Conservation (phyloP, 805 yeast genomes). For the Danielia oregonensis region DNA sequence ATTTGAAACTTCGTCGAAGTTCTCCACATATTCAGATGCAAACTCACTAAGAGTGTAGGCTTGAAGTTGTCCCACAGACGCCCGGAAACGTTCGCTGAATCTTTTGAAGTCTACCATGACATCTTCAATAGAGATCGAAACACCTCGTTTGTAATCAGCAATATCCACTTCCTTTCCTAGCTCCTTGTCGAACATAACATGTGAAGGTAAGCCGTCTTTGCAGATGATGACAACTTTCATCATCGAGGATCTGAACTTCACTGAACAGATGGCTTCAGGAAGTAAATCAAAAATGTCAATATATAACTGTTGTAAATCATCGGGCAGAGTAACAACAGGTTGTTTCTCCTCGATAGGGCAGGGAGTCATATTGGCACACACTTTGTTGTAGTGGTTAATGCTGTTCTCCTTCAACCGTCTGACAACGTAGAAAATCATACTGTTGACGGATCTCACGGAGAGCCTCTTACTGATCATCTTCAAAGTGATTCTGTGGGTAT, state of each 20-base stretch:
- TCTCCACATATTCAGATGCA: constrained; percentile 30
- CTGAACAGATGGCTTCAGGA: constrained; percentile 24
- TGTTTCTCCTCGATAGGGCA: background rate
- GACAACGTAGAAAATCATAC: constrained; percentile 33
- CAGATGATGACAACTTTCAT: constrained; percentile 35
- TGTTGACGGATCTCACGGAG: constrained; percentile 32
- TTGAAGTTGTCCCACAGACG: constrained; percentile 21
- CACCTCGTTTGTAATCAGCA: constrained; percentile 36
- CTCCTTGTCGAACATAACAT: constrained; percentile 20
- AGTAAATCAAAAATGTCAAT: constrained; percentile 29
- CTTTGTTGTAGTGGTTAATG: constrained; percentile 22
- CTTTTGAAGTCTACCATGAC: constrained; percentile 20
- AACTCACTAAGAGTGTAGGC: constrained; percentile 38
- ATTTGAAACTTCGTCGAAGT: constrained; percentile 23
- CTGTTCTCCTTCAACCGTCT: constrained; percentile 28
- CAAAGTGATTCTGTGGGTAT: constrained; percentile 18
- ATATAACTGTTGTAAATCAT: background rate
- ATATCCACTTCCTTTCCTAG: constrained; percentile 28
- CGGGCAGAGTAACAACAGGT: background rate
- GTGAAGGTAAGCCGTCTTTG: constrained; percentile 38
- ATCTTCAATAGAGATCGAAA: constrained; percentile 25
- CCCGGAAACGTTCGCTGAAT: constrained; percentile 18
- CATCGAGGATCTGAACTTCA: constrained; percentile 24
- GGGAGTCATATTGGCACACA: constrained; percentile 17
- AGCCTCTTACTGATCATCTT: constrained; percentile 24